Evolutionary conservation across 768 basidiomycete genomes (phyloP), one percentile per base, ranked within the genome.

Genomic region (Clathrus columnatus): DNA sequence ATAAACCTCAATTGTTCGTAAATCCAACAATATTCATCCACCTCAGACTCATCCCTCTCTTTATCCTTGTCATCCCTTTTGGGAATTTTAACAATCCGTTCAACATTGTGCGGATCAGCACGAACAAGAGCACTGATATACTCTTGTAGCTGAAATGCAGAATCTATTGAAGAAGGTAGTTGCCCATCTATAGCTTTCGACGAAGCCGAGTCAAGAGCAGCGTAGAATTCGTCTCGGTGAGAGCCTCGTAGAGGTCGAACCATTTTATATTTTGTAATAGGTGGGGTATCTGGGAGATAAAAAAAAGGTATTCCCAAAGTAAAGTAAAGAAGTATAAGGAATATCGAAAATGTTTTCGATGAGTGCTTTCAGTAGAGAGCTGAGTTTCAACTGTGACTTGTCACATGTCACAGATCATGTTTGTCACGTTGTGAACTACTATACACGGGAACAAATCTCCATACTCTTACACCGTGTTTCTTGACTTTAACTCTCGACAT

Each of bases 81-180:
- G 5, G 94, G 94, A 0, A 95, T 69, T 28, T 84, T 75, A 0
- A 92, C 82, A 42, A 98, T 86, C 6, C 78, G 68, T 41, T 89
- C 81, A 18, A 98, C 86, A 66, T 96, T 87, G 70, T 94, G 91
- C 0, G 91, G 86, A 70, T 97, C 84, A 24, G 80, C 74, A 16
- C 87, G 82, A 56, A 95, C 88, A 60, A 95, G 81, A 27, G 90
- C 75, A 1, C 91, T 85, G 45, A 98, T 89, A 70, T 92, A 95
- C 65, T 98, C 95, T 63, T 95, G 91, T 6, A 95, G 78, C 65
- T 95, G 91, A 66, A 95, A 96, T 0, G 92, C 90, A 67, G 90
- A 93, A 71, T 94, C 87, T 27, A 95, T 73, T 0, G 83, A 80
- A 0, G 86, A 73, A 27, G 87, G 76, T 50, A 28, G 51, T 48